Base-by-base conservation (phyloP, 805 yeast species). In the Ogataea chonburiensis region DNA sequence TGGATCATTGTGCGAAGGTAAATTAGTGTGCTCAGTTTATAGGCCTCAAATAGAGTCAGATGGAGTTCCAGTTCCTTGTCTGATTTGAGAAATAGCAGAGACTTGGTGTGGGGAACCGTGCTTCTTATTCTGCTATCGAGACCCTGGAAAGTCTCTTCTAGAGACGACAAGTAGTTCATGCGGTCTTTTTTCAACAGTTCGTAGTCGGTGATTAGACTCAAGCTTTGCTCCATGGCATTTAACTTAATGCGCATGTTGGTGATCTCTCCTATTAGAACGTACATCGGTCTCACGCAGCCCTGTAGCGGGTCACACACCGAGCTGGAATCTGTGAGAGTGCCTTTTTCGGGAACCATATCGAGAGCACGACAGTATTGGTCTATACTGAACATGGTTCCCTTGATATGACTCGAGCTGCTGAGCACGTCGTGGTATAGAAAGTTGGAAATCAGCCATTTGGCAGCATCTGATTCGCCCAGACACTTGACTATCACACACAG, bases 361-460 rank as follows among this genome's bases (percentile, higher is more conserved):
- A 42, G 52, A 18, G 63, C 49, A 15, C 48, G 43, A 22, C 53
- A 46, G 44, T 64, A 66, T 22, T 53, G 55, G 13, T 43, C 40
- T 47, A 63, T 53, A 3, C 49, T 45, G 42, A 63, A 60, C 18
- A 49, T 42, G 0, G 71, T 65, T 7, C 70, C 70, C 4, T 47
- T 39, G n/a, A 46, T 34, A 26, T 63, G 50, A 7, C 68, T 54
- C 7, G 49, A 47, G 7, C 65, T 56, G 16, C 63, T 51, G 48
- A 65, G 49, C 11, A 67, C 60, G 34, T 67, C 72, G 41, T 63
- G 67, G 48, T 58, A 65, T 30, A 63, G 58, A 38, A 66, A 61
- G 45, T 61, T 65, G 8, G 47, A 34, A 52, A 47, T 55, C 56
- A 66, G 37, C 64, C 63, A 31, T 47, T 52, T 42, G 49, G 66